Evolutionary conservation across 306 rosid genomes (phyloP).

Genomic region (Albizia julibrissin): DNA sequence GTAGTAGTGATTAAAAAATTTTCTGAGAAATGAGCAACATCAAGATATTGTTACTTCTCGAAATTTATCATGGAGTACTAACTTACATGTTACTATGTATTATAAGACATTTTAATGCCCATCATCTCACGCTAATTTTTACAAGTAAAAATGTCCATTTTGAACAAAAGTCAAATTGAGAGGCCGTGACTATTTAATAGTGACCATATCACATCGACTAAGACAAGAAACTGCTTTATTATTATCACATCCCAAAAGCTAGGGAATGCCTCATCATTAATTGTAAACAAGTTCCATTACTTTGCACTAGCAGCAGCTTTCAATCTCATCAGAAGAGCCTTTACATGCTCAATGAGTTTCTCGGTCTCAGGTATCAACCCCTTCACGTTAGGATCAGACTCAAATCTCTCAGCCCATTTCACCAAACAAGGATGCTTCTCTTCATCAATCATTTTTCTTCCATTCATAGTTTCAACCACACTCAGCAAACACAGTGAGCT

Average conservation of each 20-base stretch:
- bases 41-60: too few relatives aligned
- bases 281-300: not conserved
- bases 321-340: not conserved
- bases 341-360: conserved; percentile 38
- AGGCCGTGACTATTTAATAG: too few relatives aligned
- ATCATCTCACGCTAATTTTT: too few relatives aligned
- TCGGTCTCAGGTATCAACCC: conserved; percentile 43
- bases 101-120: too few relatives aligned
- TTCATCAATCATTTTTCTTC: conserved; percentile 31
- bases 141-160: too few relatives aligned
- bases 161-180: too few relatives aligned
- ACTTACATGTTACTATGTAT: too few relatives aligned
- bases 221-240: not conserved
- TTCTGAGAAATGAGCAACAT: too few relatives aligned
- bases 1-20: too few relatives aligned
- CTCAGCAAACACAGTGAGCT: conserved; percentile 24
- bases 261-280: not conserved
- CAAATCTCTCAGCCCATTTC: conserved; percentile 42
- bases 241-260: not conserved
- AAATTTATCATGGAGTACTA: too few relatives aligned
- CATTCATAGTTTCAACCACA: conserved; percentile 27
- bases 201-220: not conserved
- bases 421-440: conserved; percentile 34
- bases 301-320: conserved; percentile 9
- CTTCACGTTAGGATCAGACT: conserved; percentile 31